Evolutionary conservation across 2,329 filamentous ascomycete genomes (phyloP), one percentile per base, ranked within the genome.

Genomic region (Aspergillus flavus): DNA sequence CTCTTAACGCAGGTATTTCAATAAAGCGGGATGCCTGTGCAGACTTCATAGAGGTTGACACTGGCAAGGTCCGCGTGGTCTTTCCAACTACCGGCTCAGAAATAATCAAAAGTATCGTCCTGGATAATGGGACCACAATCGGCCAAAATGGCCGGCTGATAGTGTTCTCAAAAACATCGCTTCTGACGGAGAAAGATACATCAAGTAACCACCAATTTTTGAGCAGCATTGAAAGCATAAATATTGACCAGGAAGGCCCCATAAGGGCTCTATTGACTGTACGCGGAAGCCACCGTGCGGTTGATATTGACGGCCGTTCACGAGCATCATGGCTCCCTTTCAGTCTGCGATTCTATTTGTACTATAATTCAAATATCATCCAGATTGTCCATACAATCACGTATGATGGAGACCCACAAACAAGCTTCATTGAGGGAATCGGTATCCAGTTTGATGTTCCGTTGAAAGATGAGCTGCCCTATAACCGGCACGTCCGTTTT

Each of bases 401-500:
- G 2, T 87, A 83, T 57, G 84, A 88, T 46, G 83, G 81, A 2
- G 76, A 84, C 5, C 71, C 80, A 0, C 73, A 80, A 4, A 78
- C 79, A 26, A 82, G 85, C 61, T 86, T 87, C 66, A 81, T 88
- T 59, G 76, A 79, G 0, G 85, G 83, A 0, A 76, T 88, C 6
- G 67, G 67, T 1, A 54, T 69, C 23, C 59, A 46, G 11, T 66
- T 69, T 39, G 6, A 55, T 11, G 81, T 89, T 0, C 86, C 87
- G 0, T 76, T 89, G 0, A 75, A 76, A 2, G 80, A 75, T 0
- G 83, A 86, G 43, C 79, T 86, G 63, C 69, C 84, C 6, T 87
- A 87, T 69, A 82, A 89, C 71, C 85, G 86, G 3, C 87, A 89
- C 61, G 72, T 89, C 7, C 78, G 86, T 11, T 78, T 89, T 23